Evolutionary conservation across 1,139 yeast species (phyloP).

Genomic region (Geotrichum fermentans): DNA sequence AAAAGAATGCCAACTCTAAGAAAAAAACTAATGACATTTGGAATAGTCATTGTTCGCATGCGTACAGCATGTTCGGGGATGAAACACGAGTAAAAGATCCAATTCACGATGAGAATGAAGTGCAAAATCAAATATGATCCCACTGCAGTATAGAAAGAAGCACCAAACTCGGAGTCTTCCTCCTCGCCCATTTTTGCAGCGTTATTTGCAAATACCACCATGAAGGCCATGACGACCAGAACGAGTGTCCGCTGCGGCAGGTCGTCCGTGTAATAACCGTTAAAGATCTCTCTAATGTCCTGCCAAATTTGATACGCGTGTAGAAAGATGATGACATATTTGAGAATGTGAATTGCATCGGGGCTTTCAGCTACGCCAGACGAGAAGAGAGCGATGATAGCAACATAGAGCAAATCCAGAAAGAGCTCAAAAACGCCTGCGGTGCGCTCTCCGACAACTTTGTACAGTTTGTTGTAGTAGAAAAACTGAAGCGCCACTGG

Average conservation of each 20-base stretch:
- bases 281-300: conserved; percentile 60
- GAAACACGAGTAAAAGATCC: conserved; percentile 45
- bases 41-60: conserved; percentile 42
- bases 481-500: conserved; percentile 63
- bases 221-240: conserved; percentile 50
- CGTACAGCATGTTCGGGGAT: conserved; percentile 54
- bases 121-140: conserved; percentile 27
- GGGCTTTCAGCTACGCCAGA: conserved; percentile 51
- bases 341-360: conserved; percentile 45
- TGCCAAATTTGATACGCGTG: conserved; percentile 65
- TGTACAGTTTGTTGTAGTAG: conserved; percentile 51
- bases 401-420: conserved; percentile 60
- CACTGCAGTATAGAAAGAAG: conserved; percentile 22
- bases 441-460: conserved; percentile 54
- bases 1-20: conserved; percentile 39
- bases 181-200: conserved; percentile 41
- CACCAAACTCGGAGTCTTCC: conserved; percentile 28
- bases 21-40: conserved; percentile 27
- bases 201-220: conserved; percentile 52
- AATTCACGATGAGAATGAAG: conserved; percentile 26
- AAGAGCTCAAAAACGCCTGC: conserved; percentile 55
- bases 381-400: conserved; percentile 59
- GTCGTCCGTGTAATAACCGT: conserved; percentile 61
- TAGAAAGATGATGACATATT: conserved; percentile 49
- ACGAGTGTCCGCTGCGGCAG: conserved; percentile 51